Evolutionary conservation across 2,329 filamentous ascomycete species (phyloP).

Genomic region (Ophiognomonia clavigignenti-juglandacearum): DNA sequence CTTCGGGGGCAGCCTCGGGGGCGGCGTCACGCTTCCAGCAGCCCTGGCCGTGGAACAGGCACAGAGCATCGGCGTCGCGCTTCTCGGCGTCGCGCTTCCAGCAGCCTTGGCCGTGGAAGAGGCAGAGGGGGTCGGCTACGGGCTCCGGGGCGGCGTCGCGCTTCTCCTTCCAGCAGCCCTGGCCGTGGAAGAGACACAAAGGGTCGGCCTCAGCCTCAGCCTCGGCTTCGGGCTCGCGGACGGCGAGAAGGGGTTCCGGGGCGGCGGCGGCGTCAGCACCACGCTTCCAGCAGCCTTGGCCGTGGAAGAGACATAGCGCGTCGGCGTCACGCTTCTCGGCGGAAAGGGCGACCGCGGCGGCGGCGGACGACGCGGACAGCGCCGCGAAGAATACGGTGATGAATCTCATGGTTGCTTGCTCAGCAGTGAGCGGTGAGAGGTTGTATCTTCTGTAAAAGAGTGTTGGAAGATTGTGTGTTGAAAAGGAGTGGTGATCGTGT

Average conservation of each 20-base stretch:
- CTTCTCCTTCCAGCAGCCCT: slow-evolving; percentile 19
- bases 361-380: slow-evolving; percentile 19
- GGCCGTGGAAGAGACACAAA: slow-evolving; percentile 11
- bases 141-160: slow-evolving; percentile 16
- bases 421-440: neutral
- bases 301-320: slow-evolving; percentile 30
- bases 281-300: slow-evolving; percentile 38
- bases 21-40: slow-evolving; percentile 28
- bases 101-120: slow-evolving; percentile 27
- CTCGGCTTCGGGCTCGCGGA: slow-evolving; percentile 13
- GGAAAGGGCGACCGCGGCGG: slow-evolving; percentile 26
- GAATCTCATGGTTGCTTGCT: slow-evolving; percentile 25
- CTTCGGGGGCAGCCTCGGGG: slow-evolving; percentile 17
- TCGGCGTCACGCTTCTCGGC: slow-evolving; percentile 19
- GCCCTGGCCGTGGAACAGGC: slow-evolving; percentile 23
- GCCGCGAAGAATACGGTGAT: slow-evolving; percentile 22
- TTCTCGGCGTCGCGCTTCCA: slow-evolving; percentile 22
- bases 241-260: neutral
- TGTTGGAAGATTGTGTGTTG: slow-evolving; percentile 2
- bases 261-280: no score
- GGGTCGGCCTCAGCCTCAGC: slow-evolving; percentile 15
- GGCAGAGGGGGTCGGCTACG: slow-evolving; percentile 19
- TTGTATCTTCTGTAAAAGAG: neutral
- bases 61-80: slow-evolving; percentile 21
- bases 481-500: slow-evolving; percentile 10